A percentile compares a stretch with the other conserved stretches of the same genome.
These are phyloP conservation scores for Barbatosphaeria neglecta DNA, from an alignment of 495 filamentous ascomycete species.

Conservation along the genomic window DNA sequence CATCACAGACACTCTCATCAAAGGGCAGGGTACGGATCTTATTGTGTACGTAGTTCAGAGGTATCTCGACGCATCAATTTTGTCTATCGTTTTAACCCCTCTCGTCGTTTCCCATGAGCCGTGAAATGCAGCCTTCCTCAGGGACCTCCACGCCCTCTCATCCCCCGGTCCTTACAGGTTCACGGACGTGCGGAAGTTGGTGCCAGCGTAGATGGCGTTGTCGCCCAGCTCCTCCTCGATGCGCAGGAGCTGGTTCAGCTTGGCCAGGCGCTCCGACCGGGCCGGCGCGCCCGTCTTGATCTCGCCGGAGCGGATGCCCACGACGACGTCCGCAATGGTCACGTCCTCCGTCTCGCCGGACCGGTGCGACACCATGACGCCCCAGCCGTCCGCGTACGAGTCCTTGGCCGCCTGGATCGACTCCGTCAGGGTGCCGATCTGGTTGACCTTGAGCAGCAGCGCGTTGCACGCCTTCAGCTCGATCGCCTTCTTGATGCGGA, in stretches of 20 bases:
- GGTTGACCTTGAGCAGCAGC: slow-evolving; percentile 98
- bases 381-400: slow-evolving; percentile 93
- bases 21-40: too few relatives aligned
- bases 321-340: slow-evolving; percentile 94
- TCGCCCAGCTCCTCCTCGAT: slow-evolving; percentile 98
- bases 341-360: slow-evolving; percentile 99
- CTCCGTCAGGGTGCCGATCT: slow-evolving; percentile 97
- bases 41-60: too few relatives aligned
- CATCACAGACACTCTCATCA: too few relatives aligned
- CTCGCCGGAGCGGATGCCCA: slow-evolving; percentile 90
- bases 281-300: slow-evolving; percentile 98
- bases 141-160: too few relatives aligned
- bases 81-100: too few relatives aligned
- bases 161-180: slow-evolving; percentile 51
- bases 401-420: slow-evolving; percentile 99
- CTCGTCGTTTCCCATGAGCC: neutral
- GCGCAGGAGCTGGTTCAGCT: slow-evolving; percentile 99
- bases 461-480: slow-evolving; percentile 98
- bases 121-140: too few relatives aligned
- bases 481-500: slow-evolving; percentile 98
- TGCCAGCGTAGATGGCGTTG: slow-evolving; percentile 82
- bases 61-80: too few relatives aligned
- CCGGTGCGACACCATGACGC: slow-evolving; percentile 99
- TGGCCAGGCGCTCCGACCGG: slow-evolving; percentile 93
- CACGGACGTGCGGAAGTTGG: slow-evolving; percentile 80